A percentile compares a stretch with the other conserved stretches of the same genome.
These are phyloP conservation scores for Plantago elongata DNA, from an alignment of 257 asterid species.

Conservation along the genomic window DNA sequence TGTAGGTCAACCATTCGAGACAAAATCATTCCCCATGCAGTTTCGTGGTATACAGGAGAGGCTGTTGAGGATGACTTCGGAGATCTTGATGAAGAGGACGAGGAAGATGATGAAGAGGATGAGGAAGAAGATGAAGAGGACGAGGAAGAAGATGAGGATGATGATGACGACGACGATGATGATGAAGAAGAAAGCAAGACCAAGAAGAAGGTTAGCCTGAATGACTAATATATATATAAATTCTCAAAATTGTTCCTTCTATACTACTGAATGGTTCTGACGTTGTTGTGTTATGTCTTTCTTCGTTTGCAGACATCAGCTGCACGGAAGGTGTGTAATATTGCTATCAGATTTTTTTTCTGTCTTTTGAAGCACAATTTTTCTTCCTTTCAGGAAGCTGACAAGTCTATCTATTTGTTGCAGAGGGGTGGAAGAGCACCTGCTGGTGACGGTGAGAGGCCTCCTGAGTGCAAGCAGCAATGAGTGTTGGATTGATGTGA, in stretches of 20 bases:
- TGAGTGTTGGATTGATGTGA: background rate
- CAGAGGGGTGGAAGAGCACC: constrained; percentile 4
- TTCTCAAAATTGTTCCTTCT: background rate
- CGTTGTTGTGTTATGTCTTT: background rate
- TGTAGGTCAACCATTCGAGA: constrained; percentile 79
- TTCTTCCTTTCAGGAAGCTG: background rate
- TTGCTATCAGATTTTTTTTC: background rate
- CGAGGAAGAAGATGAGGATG: constrained; percentile 35
- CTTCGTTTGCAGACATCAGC: background rate
- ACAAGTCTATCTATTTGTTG: background rate
- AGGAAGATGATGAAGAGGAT: constrained; percentile 30
- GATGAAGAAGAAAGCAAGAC: constrained; percentile 27
- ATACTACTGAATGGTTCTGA: background rate
- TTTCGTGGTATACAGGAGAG: constrained; percentile 92
- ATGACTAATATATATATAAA: background rate
- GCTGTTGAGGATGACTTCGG: constrained; percentile 59
- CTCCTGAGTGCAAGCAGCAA: constrained; percentile 16
- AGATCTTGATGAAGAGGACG: constrained; percentile 53
- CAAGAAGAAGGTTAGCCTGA: constrained; percentile 43
- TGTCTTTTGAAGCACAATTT: background rate
- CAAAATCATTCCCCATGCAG: constrained; percentile 84
- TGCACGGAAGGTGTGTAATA: background rate
- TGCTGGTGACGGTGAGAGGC: constrained; percentile 12
- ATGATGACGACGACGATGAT: constrained; percentile 20
- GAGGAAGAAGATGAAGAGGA: constrained; percentile 48